Percentiles rank a stretch among this genome's conserved stretches.
These are phyloP conservation scores for Gynochthodes officinalis DNA, from an alignment of 257 asterid genomes.

Conservation along the genomic window DNA sequence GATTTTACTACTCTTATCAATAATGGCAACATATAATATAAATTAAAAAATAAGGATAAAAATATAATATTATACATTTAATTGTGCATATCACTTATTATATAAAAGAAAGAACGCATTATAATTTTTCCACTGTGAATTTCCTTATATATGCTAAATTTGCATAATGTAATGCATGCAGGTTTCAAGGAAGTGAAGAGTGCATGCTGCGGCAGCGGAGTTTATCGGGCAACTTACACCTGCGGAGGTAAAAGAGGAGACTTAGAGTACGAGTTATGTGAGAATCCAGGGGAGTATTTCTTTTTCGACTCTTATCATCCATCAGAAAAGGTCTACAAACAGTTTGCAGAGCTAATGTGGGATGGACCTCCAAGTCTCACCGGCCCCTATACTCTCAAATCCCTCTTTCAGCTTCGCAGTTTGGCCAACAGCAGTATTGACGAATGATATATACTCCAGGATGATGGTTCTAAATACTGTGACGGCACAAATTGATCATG, in stretches of 20 bases:
- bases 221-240: slow-evolving; percentile 40
- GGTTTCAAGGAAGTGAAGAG: slow-evolving; percentile 51
- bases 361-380: slow-evolving; percentile 15
- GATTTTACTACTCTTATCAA: too few species aligned
- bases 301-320: slow-evolving; percentile 63
- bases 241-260: slow-evolving; percentile 58
- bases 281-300: slow-evolving; percentile 33
- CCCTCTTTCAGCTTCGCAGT: slow-evolving; percentile 20
- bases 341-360: slow-evolving; percentile 50
- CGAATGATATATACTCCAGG: too few species aligned
- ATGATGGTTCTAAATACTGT: not conserved
- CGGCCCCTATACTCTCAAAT: slow-evolving; percentile 30
- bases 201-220: slow-evolving; percentile 64
- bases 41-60: too few species aligned
- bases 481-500: not conserved
- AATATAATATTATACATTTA: too few species aligned
- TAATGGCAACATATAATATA: too few species aligned
- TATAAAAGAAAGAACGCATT: too few species aligned
- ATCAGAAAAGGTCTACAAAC: slow-evolving; percentile 36
- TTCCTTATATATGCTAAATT: too few species aligned
- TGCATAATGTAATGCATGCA: not conserved
- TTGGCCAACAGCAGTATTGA: too few species aligned
- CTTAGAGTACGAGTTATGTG: slow-evolving; percentile 40
- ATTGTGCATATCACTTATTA: too few species aligned
- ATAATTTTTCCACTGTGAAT: too few species aligned